Conservation (phyloP, 768 basidiomycete genomes). For the Boletus barrowsii region DNA sequence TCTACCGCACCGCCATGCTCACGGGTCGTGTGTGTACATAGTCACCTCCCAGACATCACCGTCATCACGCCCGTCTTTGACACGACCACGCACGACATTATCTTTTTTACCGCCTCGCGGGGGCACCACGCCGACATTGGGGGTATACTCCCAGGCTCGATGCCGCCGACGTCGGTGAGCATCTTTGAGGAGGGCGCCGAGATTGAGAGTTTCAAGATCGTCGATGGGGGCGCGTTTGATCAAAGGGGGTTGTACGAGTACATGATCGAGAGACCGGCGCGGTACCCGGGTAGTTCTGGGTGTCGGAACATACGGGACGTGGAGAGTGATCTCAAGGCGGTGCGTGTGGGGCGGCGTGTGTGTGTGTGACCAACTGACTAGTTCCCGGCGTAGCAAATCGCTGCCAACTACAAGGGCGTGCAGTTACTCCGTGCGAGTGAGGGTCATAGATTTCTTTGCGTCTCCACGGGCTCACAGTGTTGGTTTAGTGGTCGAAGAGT, state of each 20-base stretch:
- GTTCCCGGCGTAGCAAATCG: slow-evolving; percentile 65
- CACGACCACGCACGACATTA: slow-evolving; percentile 61
- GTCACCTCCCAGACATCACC: slow-evolving; percentile 85
- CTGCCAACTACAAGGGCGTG: slow-evolving; percentile 90
- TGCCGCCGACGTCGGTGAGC: slow-evolving; percentile 90
- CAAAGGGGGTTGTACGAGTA: slow-evolving; percentile 67
- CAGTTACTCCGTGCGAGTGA: slow-evolving; percentile 77
- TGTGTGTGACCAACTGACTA: not conserved
- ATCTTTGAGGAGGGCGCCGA: slow-evolving; percentile 95
- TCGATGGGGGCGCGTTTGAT: slow-evolving; percentile 78
- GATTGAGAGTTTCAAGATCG: slow-evolving; percentile 89
- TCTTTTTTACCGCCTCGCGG: slow-evolving; percentile 91
- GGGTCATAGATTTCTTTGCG: slow-evolving; percentile 16
- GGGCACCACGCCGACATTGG: slow-evolving; percentile 96
- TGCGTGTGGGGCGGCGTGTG: slow-evolving; percentile 34
- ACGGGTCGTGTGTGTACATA: no score
- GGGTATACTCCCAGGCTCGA: slow-evolving; percentile 88
- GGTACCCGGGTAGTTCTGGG: slow-evolving; percentile 83
- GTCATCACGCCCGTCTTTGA: slow-evolving; percentile 91
- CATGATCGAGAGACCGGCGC: slow-evolving; percentile 78
- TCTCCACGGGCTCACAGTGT: slow-evolving; percentile 5
- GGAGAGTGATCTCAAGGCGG: slow-evolving; percentile 89
- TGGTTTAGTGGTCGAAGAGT: slow-evolving; percentile 75
- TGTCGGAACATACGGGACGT: slow-evolving; percentile 86
- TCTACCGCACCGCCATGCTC: not conserved